Percentiles rank a stretch among this genome's conserved stretches.
Conservation (phyloP, 2,329 filamentous ascomycete genomes). For the Fusarium verticillioides region DNA sequence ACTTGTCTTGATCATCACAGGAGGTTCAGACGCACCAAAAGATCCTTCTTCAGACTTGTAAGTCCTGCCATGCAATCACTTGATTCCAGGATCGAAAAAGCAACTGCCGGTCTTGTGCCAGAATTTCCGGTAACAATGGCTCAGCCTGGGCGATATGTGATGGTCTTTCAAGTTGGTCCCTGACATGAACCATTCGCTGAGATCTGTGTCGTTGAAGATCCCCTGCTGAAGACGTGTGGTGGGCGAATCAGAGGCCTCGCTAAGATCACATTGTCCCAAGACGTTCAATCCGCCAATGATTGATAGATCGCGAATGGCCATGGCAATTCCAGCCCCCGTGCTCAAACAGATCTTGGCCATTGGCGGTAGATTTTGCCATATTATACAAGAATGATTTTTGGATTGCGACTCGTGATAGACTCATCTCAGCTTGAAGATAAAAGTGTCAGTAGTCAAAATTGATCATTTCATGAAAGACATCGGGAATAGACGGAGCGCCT, state of each 20-base stretch:
- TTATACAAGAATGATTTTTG: not conserved
- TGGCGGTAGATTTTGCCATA: slow-evolving; percentile 27
- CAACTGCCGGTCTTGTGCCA: slow-evolving; percentile 4
- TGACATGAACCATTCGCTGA: slow-evolving; percentile 21
- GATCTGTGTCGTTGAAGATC: slow-evolving; percentile 21
- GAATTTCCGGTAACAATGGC: not conserved
- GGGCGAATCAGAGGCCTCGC: slow-evolving; percentile 38
- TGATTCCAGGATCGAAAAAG: slow-evolving; percentile 2
- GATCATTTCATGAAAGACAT: slow-evolving; percentile 8
- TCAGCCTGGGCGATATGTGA: slow-evolving; percentile 24
- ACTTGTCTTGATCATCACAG: not conserved
- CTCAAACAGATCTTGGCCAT: slow-evolving; percentile 32
- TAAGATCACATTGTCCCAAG: slow-evolving; percentile 42
- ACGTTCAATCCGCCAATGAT: slow-evolving; percentile 27
- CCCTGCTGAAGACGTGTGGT: slow-evolving; percentile 17
- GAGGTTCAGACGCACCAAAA: not conserved
- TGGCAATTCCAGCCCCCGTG: slow-evolving; percentile 39
- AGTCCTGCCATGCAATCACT: slow-evolving; percentile 18
- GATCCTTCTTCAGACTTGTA: not conserved
- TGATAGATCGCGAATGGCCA: slow-evolving; percentile 35
- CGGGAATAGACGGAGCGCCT: slow-evolving; percentile 35
- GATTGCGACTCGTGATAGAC: slow-evolving; percentile 14
- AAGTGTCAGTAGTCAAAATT: slow-evolving; percentile 2
- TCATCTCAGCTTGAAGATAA: not conserved
- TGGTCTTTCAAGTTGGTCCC: slow-evolving; percentile 3